Evolutionary conservation across 148 eudicot genomes (phyloP).

Genomic region (Salicornia ramosissima): DNA sequence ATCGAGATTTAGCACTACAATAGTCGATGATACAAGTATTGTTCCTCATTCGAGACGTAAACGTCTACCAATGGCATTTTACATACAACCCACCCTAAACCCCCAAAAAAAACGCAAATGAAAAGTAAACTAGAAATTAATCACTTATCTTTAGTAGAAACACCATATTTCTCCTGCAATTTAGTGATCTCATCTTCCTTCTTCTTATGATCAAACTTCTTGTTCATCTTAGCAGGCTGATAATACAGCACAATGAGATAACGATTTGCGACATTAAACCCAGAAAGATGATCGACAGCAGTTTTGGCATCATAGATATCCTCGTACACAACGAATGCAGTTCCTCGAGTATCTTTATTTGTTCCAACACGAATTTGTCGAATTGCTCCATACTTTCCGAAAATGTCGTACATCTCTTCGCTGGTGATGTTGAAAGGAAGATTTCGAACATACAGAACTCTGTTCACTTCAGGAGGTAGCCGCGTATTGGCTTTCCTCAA

Average conservation of each 20-base stretch:
- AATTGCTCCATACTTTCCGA: constrained; percentile 80
- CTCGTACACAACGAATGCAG: constrained; percentile 74
- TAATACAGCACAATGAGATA: constrained; percentile 69
- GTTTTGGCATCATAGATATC: constrained; percentile 84
- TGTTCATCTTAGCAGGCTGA: constrained; percentile 78
- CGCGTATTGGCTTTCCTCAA: constrained; percentile 58
- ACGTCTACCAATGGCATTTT: neutral
- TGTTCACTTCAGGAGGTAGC: constrained; percentile 70
- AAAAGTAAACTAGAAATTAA: neutral
- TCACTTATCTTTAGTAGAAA: constrained; percentile 50
- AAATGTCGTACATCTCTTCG: constrained; percentile 88
- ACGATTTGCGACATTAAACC: constrained; percentile 76
- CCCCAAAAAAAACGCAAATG: neutral
- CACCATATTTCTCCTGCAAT: constrained; percentile 79
- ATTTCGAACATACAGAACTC: constrained; percentile 57
- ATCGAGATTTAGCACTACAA: too few species aligned
- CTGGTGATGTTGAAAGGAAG: constrained; percentile 76
- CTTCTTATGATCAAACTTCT: constrained; percentile 74
- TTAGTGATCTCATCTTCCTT: constrained; percentile 64
- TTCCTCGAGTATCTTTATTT: constrained; percentile 69
- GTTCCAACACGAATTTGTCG: constrained; percentile 68
- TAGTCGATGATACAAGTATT: too few species aligned
- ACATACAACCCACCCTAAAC: neutral
- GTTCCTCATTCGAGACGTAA: too few species aligned
- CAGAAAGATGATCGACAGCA: constrained; percentile 69